Base-by-base conservation (phyloP, 306 rosid species). In the Ceratonia siliqua region DNA sequence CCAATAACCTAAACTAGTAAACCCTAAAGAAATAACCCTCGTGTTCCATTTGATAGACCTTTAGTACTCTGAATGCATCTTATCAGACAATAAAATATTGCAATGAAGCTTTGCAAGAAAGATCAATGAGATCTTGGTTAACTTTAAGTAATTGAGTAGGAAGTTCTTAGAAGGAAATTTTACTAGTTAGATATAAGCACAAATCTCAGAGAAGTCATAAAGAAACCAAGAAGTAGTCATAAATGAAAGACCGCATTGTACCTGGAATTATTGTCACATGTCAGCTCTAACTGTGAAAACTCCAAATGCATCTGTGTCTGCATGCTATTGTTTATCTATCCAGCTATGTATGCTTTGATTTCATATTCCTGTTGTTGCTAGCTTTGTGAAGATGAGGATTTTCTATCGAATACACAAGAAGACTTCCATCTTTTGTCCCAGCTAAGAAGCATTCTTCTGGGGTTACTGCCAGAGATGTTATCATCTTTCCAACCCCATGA, bases 361-460 rank as follows among this genome's bases (percentile, higher is more conserved):
- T 94, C 1, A 67, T 27, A 90, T 68, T 87, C 79, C 83, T 90
- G 83, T 79, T 81, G 73, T 81, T 72, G 58, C 76, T 66, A 64
- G 80, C 71, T 84, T 79, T 91, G 68, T 93, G 94, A 57, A 74
- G 87, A 67, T 91, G 98, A 73, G 94, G 88, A 87, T 88, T 89
- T 78, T 91, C 97, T 61, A 94, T 85, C 13, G 98, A 94, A 81
- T 91, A 94, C 63, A 94, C 97, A 27, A 91, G 93, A 48, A 94
- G 90, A 85, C 82, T 80, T 70, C 98, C 98, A 27, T 94, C 98
- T 75, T 91, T 91, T 62, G 97, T 82, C 73, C 98, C 98, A 70
- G 96, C 98, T 64, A 94, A 76, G 88, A 94, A 91, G 87, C 97
- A 94, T 81, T 94, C 98, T 88, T 94, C 97, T 2, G 88, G 74